Base-by-base conservation (phyloP, 2,329 filamentous ascomycete species). In the Hortaea werneckii region DNA sequence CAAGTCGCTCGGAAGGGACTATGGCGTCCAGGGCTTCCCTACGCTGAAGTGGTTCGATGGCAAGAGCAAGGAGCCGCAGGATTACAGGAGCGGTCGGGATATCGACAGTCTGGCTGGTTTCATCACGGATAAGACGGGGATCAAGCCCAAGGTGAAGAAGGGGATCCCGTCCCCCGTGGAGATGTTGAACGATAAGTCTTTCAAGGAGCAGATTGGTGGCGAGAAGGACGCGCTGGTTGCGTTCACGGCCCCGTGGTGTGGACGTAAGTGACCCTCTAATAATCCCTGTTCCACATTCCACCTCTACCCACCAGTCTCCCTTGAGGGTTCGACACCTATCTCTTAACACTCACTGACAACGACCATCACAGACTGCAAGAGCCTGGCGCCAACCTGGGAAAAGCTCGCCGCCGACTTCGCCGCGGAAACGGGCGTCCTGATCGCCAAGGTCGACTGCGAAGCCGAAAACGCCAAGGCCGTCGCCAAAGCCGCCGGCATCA, bases 11-110 rank as follows among this genome's bases (percentile, higher is more conserved):
- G 90, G 89, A 56, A 85, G 86, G 76, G 77, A 81, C 54, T 96
- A 89, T 61, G 87, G 85, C 38, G 78, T 98, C 41, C 83, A 92
- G 69, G 94, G 94, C 13, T 98, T 96, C 75, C 92, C 92, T 13
- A 98, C 92, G 0, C 72, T 98, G 61, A 98, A 98, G 71, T 98
- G 80, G 77, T 98, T 98, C 61, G 89, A 96, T 68, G 92, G 92
- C 57, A 94, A 94, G 77, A 90, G 83, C 65, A 81, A 87, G 28
- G 82, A 78, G 61, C 89, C 90, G 0, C 72, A 77, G 52, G 88
- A 95, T 51, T 98, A 96, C 73, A 84, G 78, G 50, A 83, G 86
- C 49, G 88, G 86, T 29, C 80, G 92, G 47, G 90, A 95, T 65
- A 65, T 98, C 27, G 92, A 96, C 58, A 87, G 83, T 65, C 71